phyloP scores from a whole-genome alignment of 345 rosid species.

The Euphorbia pulcherrima region DNA sequence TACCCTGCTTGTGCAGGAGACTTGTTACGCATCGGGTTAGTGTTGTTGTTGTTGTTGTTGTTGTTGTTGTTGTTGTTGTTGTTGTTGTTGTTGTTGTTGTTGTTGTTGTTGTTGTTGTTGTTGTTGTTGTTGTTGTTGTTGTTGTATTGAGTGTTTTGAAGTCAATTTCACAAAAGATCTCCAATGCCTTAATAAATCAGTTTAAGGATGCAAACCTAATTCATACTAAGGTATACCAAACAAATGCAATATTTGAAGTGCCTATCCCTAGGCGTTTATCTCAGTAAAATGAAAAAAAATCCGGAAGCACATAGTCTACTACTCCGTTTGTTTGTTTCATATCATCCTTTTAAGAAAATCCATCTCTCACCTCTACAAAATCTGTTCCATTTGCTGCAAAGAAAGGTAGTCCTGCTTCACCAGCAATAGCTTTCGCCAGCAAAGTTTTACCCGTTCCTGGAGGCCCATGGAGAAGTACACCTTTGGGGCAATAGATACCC shows the following conservation, averaged over 20 bases:
- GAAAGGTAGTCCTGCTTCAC: slow-evolving; percentile 97
- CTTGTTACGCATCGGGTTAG: too few relatives aligned
- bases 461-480: slow-evolving; percentile 95
- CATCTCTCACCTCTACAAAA: slow-evolving; percentile 73
- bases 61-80: too few relatives aligned
- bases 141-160: background rate
- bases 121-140: too few relatives aligned
- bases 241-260: background rate
- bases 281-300: background rate
- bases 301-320: background rate
- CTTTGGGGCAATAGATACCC: slow-evolving; percentile 96
- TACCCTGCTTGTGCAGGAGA: too few relatives aligned
- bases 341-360: background rate
- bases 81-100: too few relatives aligned
- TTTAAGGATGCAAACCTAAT: background rate
- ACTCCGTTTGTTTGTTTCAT: background rate
- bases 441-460: slow-evolving; percentile 98
- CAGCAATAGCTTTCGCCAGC: slow-evolving; percentile 97
- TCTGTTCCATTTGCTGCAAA: slow-evolving; percentile 96
- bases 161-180: background rate
- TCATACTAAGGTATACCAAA: background rate
- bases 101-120: too few relatives aligned
- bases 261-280: background rate
- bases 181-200: background rate
- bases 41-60: too few relatives aligned